phyloP scores from a whole-genome alignment of 306 rosid species.

The Phaseolus lunatus region DNA sequence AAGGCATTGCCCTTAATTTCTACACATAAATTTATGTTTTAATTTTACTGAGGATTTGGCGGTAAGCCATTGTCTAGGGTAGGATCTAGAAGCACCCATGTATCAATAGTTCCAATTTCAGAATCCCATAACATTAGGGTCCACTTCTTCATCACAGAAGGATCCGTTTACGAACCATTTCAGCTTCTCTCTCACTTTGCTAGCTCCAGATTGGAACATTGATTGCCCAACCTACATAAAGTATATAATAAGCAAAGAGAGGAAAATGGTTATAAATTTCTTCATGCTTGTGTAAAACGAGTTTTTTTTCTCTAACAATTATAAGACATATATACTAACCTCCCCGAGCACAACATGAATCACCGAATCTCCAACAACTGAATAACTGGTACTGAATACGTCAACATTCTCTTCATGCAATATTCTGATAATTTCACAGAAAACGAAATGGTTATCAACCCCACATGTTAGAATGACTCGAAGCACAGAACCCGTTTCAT shows the following conservation, averaged over 20 bases:
- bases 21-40: too few relatives aligned
- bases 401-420: conserved; percentile 63
- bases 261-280: neutral
- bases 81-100: conserved; percentile 43
- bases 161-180: conserved; percentile 61
- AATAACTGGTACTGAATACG: conserved; percentile 49
- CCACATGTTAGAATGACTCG: conserved; percentile 61
- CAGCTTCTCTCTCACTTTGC: conserved; percentile 60
- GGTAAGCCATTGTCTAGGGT: neutral
- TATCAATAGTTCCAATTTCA: conserved; percentile 19
- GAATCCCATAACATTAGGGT: conserved; percentile 50
- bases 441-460: conserved; percentile 52
- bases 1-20: too few relatives aligned
- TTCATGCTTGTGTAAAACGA: neutral
- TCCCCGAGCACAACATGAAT: conserved; percentile 58
- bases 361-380: conserved; percentile 40
- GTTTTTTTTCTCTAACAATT: neutral
- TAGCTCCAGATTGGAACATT: conserved; percentile 52
- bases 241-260: neutral
- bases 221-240: conserved; percentile 20
- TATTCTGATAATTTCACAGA: conserved; percentile 62
- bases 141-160: conserved; percentile 48
- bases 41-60: neutral
- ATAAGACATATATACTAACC: conserved; percentile 49
- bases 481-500: conserved; percentile 57